phyloP scores from a whole-genome alignment of 176 grass and related monocot genomes.

The Oropetium thomaeum region DNA sequence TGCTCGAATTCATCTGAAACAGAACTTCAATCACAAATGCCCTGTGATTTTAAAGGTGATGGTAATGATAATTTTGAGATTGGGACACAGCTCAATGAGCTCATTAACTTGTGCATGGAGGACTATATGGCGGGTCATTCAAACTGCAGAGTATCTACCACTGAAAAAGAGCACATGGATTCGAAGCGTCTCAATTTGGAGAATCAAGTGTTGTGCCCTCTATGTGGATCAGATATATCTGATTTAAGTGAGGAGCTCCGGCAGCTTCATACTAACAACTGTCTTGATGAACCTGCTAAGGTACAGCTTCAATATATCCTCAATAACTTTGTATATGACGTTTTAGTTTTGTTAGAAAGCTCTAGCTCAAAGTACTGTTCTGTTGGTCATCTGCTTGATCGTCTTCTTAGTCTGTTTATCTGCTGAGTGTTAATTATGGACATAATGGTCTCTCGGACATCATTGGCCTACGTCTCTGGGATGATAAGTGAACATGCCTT shows the following conservation, averaged over 20 bases:
- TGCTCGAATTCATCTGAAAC: slow-evolving; percentile 42
- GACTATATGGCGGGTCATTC: slow-evolving; percentile 30
- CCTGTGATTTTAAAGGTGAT: slow-evolving; percentile 16
- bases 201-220: slow-evolving; percentile 61
- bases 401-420: slow-evolving; percentile 8
- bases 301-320: slow-evolving; percentile 40
- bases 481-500: background rate
- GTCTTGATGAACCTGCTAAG: slow-evolving; percentile 60
- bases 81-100: slow-evolving; percentile 77
- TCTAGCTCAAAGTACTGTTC: slow-evolving; percentile 9
- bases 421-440: background rate
- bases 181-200: slow-evolving; percentile 7
- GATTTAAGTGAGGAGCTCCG: slow-evolving; percentile 50
- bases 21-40: slow-evolving; percentile 28
- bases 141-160: background rate
- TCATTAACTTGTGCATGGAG: slow-evolving; percentile 73
- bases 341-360: background rate
- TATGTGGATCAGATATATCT: slow-evolving; percentile 77
- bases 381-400: background rate
- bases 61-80: slow-evolving; percentile 61
- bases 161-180: slow-evolving; percentile 17
- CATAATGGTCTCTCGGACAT: background rate
- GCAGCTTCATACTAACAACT: slow-evolving; percentile 77
- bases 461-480: background rate
- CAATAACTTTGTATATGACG: slow-evolving; percentile 16